These are phyloP conservation scores for Tubosaeta sp. DNA, from an alignment of 768 basidiomycete species.

Conservation along the genomic window DNA sequence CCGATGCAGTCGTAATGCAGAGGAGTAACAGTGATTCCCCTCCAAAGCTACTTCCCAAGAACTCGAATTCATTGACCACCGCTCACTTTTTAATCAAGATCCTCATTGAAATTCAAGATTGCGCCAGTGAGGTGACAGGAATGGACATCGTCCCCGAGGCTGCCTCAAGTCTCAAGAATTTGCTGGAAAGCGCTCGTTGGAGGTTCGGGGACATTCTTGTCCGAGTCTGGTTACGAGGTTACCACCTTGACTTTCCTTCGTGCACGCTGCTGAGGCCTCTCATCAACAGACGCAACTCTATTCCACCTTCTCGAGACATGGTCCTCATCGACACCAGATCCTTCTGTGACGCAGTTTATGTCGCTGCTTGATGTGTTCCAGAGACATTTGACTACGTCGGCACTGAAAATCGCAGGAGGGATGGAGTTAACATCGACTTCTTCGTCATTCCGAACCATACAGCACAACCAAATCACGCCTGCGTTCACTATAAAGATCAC, in stretches of 20 bases:
- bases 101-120: conserved; percentile 82
- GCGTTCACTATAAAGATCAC: conserved; percentile 72
- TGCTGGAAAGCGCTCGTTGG: conserved; percentile 84
- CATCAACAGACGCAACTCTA: conserved; percentile 64
- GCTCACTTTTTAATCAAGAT: conserved; percentile 77
- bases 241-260: conserved; percentile 12
- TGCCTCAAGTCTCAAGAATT: conserved; percentile 57
- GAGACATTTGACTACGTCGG: conserved; percentile 65
- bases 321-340: conserved; percentile 57
- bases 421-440: conserved; percentile 50
- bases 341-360: conserved; percentile 70
- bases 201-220: conserved; percentile 80
- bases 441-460: conserved; percentile 46
- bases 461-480: conserved; percentile 58
- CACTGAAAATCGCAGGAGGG: conserved; percentile 79
- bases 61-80: conserved; percentile 80
- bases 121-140: conserved; percentile 69
- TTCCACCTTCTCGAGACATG: conserved; percentile 89
- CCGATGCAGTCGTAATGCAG: conserved; percentile 70
- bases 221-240: conserved; percentile 80
- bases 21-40: conserved; percentile 35
- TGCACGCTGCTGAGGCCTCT: conserved; percentile 3
- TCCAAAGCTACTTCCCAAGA: conserved; percentile 59
- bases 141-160: conserved; percentile 82
- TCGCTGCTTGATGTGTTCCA: conserved; percentile 79